phyloP scores from a whole-genome alignment of 164 flowering plant genomes.

The Annona cherimola region DNA sequence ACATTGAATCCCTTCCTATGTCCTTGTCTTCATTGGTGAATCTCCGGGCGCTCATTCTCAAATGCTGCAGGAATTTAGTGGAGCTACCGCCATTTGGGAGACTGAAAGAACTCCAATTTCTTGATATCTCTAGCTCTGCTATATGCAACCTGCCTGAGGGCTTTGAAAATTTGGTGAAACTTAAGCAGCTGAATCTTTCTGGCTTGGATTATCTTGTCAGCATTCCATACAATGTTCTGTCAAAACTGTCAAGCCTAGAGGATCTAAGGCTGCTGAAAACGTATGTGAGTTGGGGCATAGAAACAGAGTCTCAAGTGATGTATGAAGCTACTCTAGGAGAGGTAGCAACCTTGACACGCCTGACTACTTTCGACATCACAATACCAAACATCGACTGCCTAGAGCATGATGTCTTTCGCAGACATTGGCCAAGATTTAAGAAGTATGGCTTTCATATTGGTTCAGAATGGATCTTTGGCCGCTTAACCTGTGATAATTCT shows the following conservation, averaged over 20 bases:
- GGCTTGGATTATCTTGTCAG: background rate
- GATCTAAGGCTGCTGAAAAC: background rate
- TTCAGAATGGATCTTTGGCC: background rate
- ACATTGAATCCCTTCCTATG: background rate
- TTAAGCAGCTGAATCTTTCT: slow-evolving; percentile 3
- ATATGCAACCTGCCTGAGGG: background rate
- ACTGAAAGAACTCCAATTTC: slow-evolving; percentile 3
- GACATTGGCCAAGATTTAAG: background rate
- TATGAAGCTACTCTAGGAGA: background rate
- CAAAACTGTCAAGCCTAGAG: slow-evolving; percentile 2
- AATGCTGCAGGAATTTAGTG: background rate
- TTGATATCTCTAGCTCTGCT: background rate
- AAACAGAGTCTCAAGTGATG: background rate
- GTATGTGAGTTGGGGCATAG: background rate
- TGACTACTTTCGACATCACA: background rate
- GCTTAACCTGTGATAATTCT: background rate
- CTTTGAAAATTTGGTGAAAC: slow-evolving; percentile 5
- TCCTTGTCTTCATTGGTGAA: slow-evolving; percentile 3
- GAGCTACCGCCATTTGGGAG: background rate
- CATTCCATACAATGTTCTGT: background rate
- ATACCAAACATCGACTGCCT: background rate
- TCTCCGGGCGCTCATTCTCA: slow-evolving; percentile 2
- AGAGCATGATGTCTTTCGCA: background rate
- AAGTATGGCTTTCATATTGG: background rate
- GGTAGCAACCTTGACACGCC: background rate